A percentile compares a stretch with the other conserved stretches of the same genome.
These are phyloP conservation scores for Exophiala spinifera DNA, from an alignment of 2,329 filamentous ascomycete species.

Conservation along the genomic window DNA sequence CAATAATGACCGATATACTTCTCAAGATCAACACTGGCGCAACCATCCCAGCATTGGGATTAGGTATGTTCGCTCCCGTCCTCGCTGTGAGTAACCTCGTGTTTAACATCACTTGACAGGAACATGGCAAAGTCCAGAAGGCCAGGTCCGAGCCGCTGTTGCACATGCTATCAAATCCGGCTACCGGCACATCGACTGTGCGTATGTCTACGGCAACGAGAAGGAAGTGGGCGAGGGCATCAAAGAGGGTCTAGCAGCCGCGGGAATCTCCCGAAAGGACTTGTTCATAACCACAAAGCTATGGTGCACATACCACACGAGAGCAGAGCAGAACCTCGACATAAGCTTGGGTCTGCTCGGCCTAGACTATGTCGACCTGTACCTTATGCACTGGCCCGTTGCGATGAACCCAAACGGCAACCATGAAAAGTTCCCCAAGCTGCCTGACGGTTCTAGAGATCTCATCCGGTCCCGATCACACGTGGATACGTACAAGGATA, in stretches of 20 bases:
- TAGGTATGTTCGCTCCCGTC: slow-evolving; percentile 33
- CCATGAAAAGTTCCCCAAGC: slow-evolving; percentile 45
- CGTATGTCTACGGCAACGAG: slow-evolving; percentile 57
- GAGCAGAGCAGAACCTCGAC: slow-evolving; percentile 60
- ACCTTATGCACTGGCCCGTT: slow-evolving; percentile 67
- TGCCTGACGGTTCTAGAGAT: slow-evolving; percentile 44
- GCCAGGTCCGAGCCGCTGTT: slow-evolving; percentile 48
- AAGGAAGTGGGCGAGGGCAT: slow-evolving; percentile 65
- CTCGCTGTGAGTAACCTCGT: not conserved
- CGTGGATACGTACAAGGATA: slow-evolving; percentile 47
- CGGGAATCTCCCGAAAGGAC: slow-evolving; percentile 61
- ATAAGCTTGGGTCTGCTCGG: slow-evolving; percentile 61
- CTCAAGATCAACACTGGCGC: slow-evolving; percentile 50
- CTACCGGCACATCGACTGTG: slow-evolving; percentile 41
- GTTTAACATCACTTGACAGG: slow-evolving; percentile 28
- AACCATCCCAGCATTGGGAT: slow-evolving; percentile 48
- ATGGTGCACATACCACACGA: slow-evolving; percentile 64
- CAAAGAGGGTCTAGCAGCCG: slow-evolving; percentile 45
- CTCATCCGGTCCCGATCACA: slow-evolving; percentile 41
- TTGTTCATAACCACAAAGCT: slow-evolving; percentile 69
- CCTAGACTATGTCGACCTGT: slow-evolving; percentile 67
- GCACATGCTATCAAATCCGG: slow-evolving; percentile 41
- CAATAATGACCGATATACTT: slow-evolving; percentile 25
- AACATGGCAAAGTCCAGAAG: slow-evolving; percentile 54
- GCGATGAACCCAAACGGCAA: slow-evolving; percentile 45